Base-by-base conservation (phyloP, 257 asterid species). In the Paulownia fortunei region DNA sequence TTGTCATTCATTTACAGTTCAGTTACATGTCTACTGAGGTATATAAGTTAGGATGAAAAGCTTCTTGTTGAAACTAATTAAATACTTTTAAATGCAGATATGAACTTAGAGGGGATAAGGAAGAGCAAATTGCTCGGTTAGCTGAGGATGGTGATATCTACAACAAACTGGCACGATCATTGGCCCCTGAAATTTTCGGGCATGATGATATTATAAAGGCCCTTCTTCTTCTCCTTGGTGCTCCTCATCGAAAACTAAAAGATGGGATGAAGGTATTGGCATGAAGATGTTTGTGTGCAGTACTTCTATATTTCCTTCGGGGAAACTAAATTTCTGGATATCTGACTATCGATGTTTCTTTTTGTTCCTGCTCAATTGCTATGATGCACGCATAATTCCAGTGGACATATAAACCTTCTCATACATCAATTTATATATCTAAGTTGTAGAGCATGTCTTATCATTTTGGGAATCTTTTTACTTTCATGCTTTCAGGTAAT, bases 151-250 rank as follows among this genome's bases (percentile, higher is more conserved):
- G 98, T 66, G 97, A 94, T 75, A 89, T 92, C 67, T 92, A 92
- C 76, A 92, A 89, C 78, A 94, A 94, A 82, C 80, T 94, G 82
- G 71, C 98, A 27, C 85, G 92, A 7, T 94, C 98, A 46, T 87
- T 94, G 82, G 98, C 97, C 84, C 98, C 98, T 52, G 98, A 94
- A 80, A 94, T 94, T 64, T 94, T 87, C 84, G 98, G 98, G 71
- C 98, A 94, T 78, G 98, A 89, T 72, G 98, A 92, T 84, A 87
- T 94, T 54, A 94, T 91, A 79, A 92, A 94, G 79, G 98, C 98
- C 39, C 97, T 92, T 85, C 99, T 94, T 73, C 99, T 92, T 82
- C 99, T 94, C 82, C 88, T 94, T 49, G 98, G 98, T 73, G 98
- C 96, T 85, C 97, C 98, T 83, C 98, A 94, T 86, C 85, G 98